phyloP scores from a whole-genome alignment of 768 basidiomycete genomes.

The Pholiota molesta region DNA sequence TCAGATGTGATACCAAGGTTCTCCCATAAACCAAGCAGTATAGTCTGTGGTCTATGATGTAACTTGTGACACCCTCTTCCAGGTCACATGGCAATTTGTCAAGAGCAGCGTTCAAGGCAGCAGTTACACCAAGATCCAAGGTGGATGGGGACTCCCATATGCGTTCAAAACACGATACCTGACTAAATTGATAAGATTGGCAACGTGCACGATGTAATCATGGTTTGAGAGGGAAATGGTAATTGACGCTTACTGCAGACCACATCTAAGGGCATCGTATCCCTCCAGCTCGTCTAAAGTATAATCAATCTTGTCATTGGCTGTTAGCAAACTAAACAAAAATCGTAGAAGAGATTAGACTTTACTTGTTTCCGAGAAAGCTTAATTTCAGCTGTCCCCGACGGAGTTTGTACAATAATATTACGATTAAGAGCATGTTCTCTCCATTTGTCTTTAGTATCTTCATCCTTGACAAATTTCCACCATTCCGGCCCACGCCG shows the following conservation, averaged over 20 bases:
- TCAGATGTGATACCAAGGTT: constrained; percentile 38
- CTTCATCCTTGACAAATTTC: constrained; percentile 29
- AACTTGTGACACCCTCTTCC: constrained; percentile 23
- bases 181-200: constrained; percentile 30
- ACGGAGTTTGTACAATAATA: constrained; percentile 41
- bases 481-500: constrained; percentile 45
- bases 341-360: neutral
- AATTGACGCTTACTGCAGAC: constrained; percentile 35
- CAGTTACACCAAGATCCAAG: constrained; percentile 17
- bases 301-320: constrained; percentile 41
- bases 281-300: constrained; percentile 52
- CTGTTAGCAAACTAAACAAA: neutral
- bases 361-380: constrained; percentile 45
- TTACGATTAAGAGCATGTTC: constrained; percentile 26
- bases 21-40: constrained; percentile 42
- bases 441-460: constrained; percentile 34
- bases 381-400: constrained; percentile 29
- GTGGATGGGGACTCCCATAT: constrained; percentile 49
- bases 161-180: constrained; percentile 59
- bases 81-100: constrained; percentile 10
- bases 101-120: constrained; percentile 30
- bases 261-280: constrained; percentile 45
- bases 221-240: neutral
- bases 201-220: neutral
- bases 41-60: constrained; percentile 43